These are phyloP conservation scores for Xenosphaeropsis pyriputrescens DNA, from an alignment of 2,329 filamentous ascomycete species.

Conservation along the genomic window DNA sequence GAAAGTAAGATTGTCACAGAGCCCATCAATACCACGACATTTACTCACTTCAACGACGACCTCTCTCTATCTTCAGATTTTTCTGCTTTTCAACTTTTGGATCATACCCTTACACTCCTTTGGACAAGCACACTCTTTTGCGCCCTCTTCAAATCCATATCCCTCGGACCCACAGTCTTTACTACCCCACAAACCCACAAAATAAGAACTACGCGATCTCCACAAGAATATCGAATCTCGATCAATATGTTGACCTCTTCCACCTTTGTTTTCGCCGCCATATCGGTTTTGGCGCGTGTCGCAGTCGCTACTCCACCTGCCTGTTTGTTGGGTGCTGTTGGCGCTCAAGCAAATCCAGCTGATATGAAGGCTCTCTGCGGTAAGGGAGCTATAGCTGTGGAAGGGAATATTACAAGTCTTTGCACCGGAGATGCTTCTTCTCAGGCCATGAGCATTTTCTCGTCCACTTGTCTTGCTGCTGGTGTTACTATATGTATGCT, in stretches of 20 bases:
- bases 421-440: constrained; percentile 6
- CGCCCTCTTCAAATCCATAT: too few relatives aligned
- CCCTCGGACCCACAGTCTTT: too few relatives aligned
- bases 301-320: constrained; percentile 12
- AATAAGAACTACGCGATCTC: not conserved
- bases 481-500: constrained; percentile 8
- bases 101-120: too few relatives aligned
- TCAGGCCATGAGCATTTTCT: constrained; percentile 7
- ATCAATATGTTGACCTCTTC: constrained; percentile 10
- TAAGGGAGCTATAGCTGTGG: constrained; percentile 3
- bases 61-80: too few relatives aligned
- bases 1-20: too few relatives aligned
- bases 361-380: constrained; percentile 9
- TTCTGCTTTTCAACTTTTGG: too few relatives aligned
- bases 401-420: constrained; percentile 6
- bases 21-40: too few relatives aligned
- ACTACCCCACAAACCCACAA: too few relatives aligned
- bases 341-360: constrained; percentile 8
- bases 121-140: too few relatives aligned
- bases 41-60: too few relatives aligned
- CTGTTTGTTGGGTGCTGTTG: constrained; percentile 13
- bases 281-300: constrained; percentile 7
- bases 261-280: constrained; percentile 8
- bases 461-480: constrained; percentile 7
- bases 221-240: constrained; percentile 2